phyloP scores from a whole-genome alignment of 805 yeast genomes.

The Suhomyces sp. region DNA sequence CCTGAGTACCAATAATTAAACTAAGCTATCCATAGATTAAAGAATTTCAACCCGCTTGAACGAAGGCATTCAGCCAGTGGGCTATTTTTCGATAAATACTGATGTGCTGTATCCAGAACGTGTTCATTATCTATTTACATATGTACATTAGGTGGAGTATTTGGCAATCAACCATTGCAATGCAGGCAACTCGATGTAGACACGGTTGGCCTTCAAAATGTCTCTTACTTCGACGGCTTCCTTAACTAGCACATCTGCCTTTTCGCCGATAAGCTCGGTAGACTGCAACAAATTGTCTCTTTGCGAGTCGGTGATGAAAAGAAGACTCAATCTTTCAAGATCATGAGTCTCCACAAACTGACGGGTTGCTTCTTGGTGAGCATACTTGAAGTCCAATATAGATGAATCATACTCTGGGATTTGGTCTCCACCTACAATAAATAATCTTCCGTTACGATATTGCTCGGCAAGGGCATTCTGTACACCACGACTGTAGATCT shows the following conservation, averaged over 20 bases:
- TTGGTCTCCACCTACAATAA: conserved; percentile 55
- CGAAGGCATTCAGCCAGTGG: too few species aligned
- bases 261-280: conserved; percentile 49
- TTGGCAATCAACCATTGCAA: conserved; percentile 54
- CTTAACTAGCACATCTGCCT: conserved; percentile 64
- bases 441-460: conserved; percentile 71
- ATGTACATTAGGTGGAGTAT: conserved; percentile 20
- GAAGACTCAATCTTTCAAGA: conserved; percentile 50
- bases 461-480: conserved; percentile 79
- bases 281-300: conserved; percentile 61
- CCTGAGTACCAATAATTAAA: conserved; percentile 6
- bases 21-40: too few species aligned
- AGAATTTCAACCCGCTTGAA: too few species aligned
- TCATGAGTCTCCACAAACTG: conserved; percentile 49
- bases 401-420: conserved; percentile 15
- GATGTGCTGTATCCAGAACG: not conserved
- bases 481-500: conserved; percentile 72
- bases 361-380: conserved; percentile 44
- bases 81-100: not conserved
- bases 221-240: conserved; percentile 84
- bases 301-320: conserved; percentile 64
- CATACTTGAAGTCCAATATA: conserved; percentile 37
- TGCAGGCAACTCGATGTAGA: conserved; percentile 70
- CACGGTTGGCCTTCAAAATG: conserved; percentile 70
- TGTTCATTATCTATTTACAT: conserved; percentile 3